A percentile compares a stretch with the other conserved stretches of the same genome.
Evolutionary conservation across 441 rosid genomes (phyloP).

Genomic region (Mallotus repandus): DNA sequence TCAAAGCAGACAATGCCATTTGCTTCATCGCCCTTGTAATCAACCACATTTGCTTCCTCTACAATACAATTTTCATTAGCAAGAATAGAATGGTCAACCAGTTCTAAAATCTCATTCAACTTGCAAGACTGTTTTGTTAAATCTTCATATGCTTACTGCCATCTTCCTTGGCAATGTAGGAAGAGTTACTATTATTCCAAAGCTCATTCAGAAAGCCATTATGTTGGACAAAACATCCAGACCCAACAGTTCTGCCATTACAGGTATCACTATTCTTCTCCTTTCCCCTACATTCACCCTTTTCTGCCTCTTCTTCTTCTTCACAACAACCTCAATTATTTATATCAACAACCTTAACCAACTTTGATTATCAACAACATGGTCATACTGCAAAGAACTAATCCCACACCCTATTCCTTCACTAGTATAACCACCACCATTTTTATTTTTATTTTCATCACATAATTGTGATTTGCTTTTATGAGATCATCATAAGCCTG

Average conservation of each 20-base stretch:
- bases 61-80: constrained; percentile 16
- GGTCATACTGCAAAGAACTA: constrained; percentile 42
- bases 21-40: constrained; percentile 34
- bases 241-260: neutral
- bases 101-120: constrained; percentile 1
- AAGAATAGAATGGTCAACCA: constrained; percentile 5
- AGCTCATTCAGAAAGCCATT: neutral
- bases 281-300: neutral
- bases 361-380: constrained; percentile 29
- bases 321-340: constrained; percentile 27
- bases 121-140: neutral
- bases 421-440: constrained; percentile 27
- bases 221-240: constrained; percentile 8
- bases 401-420: constrained; percentile 38
- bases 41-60: constrained; percentile 28
- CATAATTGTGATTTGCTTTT: constrained; percentile 33
- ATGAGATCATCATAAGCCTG: too few relatives aligned
- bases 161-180: neutral
- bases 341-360: constrained; percentile 34
- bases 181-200: constrained; percentile 9
- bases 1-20: constrained; percentile 29
- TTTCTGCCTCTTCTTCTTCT: constrained; percentile 17
- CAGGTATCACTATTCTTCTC: constrained; percentile 2
- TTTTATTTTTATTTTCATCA: constrained; percentile 25
- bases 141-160: neutral